Evolutionary conservation across 2,329 filamentous ascomycete species (phyloP).

Genomic region (Colletotrichum gloeosporioides): DNA sequence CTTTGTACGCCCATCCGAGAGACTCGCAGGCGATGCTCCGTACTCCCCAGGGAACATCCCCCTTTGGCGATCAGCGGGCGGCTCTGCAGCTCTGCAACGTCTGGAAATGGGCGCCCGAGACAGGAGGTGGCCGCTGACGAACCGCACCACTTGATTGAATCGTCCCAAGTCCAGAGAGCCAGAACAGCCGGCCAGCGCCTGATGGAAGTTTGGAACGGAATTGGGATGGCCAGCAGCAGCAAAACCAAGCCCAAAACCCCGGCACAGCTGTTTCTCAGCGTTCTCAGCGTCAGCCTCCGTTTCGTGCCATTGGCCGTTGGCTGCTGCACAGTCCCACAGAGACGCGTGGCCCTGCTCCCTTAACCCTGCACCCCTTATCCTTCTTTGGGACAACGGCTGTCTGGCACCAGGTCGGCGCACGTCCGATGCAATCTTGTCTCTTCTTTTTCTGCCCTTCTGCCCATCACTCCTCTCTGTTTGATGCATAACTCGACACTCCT

Average conservation of each 20-base stretch:
- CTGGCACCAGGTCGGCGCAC: neutral
- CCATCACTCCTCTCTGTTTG: neutral
- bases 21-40: neutral
- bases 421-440: neutral
- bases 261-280: neutral
- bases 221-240: neutral
- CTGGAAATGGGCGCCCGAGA: conserved; percentile 1
- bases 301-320: neutral
- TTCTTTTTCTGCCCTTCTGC: neutral
- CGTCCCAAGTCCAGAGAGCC: neutral
- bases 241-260: neutral
- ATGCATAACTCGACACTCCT: neutral
- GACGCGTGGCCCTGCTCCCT: conserved; percentile 15
- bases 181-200: neutral
- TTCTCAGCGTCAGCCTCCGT: neutral
- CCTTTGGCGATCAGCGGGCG: neutral
- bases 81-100: neutral
- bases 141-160: neutral
- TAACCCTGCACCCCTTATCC: neutral
- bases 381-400: neutral
- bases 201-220: neutral
- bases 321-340: neutral
- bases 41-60: neutral
- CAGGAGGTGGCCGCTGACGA: neutral
- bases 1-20: neutral